Percentiles rank a stretch among this genome's conserved stretches.
phyloP scores from a whole-genome alignment of 2,329 filamentous ascomycete genomes.

The Stachybotrys chlorohalonatus region DNA sequence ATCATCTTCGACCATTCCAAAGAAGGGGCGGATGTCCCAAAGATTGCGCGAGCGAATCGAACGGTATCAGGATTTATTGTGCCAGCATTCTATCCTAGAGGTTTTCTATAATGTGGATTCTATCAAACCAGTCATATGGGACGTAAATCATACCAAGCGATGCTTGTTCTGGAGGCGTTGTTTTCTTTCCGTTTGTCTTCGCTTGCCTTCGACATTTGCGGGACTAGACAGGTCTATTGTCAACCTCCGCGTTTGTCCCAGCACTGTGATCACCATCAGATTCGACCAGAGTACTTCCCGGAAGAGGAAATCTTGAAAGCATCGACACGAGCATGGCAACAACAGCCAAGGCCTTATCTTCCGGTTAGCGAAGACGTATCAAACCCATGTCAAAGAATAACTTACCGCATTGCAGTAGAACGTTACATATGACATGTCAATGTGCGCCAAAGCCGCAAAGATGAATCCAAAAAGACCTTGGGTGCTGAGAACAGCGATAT shows the following conservation, averaged over 20 bases:
- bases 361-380: conserved; percentile 4
- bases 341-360: conserved; percentile 38
- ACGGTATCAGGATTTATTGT: too few relatives aligned
- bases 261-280: background rate
- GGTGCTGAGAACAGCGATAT: conserved; percentile 54
- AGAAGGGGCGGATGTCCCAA: too few relatives aligned
- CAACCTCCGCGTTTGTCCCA: too few relatives aligned
- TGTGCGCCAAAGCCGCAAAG: conserved; percentile 53
- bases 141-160: background rate
- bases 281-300: conserved; percentile 15
- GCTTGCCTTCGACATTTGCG: background rate
- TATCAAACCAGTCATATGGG: background rate
- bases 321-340: conserved; percentile 30
- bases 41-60: too few relatives aligned
- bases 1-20: too few relatives aligned
- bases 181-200: background rate
- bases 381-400: conserved; percentile 1
- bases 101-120: background rate
- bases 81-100: too few relatives aligned
- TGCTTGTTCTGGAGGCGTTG: background rate
- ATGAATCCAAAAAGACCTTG: conserved; percentile 58
- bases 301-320: conserved; percentile 32
- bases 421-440: conserved; percentile 50
- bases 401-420: conserved; percentile 59
- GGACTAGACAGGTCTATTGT: background rate